phyloP scores from a whole-genome alignment of 805 yeast species.

The Candida germanica region DNA sequence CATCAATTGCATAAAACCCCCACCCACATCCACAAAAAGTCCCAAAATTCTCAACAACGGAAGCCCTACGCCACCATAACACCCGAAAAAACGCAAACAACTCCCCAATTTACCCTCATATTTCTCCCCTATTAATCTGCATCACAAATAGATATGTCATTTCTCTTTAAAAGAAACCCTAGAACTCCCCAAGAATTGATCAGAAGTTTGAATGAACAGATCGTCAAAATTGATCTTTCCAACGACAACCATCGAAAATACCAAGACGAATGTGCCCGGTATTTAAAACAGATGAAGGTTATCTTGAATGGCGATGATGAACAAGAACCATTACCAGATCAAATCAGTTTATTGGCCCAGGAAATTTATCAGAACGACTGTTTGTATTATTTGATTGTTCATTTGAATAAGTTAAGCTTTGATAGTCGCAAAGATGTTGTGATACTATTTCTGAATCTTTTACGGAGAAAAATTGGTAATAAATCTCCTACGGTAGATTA shows the following conservation, averaged over 20 bases:
- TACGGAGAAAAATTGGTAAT: conserved; percentile 73
- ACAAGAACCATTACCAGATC: conserved; percentile 65
- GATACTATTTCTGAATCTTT: conserved; percentile 66
- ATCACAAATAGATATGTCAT: no score
- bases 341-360: conserved; percentile 69
- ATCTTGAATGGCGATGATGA: conserved; percentile 70
- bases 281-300: conserved; percentile 59
- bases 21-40: no score
- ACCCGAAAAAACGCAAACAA: no score
- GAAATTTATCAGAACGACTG: conserved; percentile 75
- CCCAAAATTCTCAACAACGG: no score
- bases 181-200: conserved; percentile 86
- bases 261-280: conserved; percentile 74
- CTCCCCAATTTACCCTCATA: no score
- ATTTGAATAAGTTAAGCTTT: conserved; percentile 71
- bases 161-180: conserved; percentile 85
- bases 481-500: conserved; percentile 88
- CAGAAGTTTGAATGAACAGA: conserved; percentile 69
- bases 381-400: conserved; percentile 55
- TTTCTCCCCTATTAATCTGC: no score
- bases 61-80: no score
- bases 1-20: no score
- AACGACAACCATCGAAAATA: conserved; percentile 33
- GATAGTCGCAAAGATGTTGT: conserved; percentile 86
- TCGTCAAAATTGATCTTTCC: conserved; percentile 54